phyloP scores from a whole-genome alignment of 441 rosid genomes.

The Eutrema salsugineum region DNA sequence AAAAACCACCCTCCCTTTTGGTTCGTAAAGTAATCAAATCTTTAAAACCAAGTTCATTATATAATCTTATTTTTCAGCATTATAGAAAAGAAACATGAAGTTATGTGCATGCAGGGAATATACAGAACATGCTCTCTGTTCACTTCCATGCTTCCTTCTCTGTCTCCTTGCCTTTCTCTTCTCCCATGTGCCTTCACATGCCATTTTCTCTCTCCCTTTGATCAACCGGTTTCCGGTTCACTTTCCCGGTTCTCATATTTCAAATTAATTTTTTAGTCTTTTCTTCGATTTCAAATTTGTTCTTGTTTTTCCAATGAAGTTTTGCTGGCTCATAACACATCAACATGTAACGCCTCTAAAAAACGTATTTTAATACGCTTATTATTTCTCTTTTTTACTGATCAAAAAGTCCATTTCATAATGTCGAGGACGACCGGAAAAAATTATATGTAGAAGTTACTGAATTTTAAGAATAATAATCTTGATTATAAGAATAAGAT shows the following conservation, averaged over 20 bases:
- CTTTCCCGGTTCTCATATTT: not conserved
- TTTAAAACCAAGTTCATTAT: not conserved
- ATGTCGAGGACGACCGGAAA: not conserved
- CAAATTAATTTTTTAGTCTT: not conserved
- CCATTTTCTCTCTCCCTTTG: not conserved
- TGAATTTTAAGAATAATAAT: too few species aligned
- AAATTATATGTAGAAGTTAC: too few species aligned
- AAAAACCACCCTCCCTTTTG: not conserved
- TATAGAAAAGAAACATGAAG: conserved; percentile 1
- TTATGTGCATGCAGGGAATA: conserved; percentile 33
- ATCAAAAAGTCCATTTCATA: not conserved
- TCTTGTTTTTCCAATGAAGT: not conserved
- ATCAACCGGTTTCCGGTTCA: conserved; percentile 14
- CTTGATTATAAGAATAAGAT: too few species aligned
- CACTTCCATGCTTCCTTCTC: conserved; percentile 25
- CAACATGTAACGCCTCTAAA: not conserved
- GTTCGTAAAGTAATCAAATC: not conserved
- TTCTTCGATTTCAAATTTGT: not conserved
- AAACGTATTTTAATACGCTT: not conserved
- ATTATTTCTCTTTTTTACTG: not conserved
- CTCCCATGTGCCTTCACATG: conserved; percentile 35
- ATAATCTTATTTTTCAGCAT: not conserved
- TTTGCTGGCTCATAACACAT: conserved; percentile 20
- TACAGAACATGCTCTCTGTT: conserved; percentile 32
- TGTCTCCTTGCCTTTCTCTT: conserved; percentile 23